Evolutionary conservation across 495 filamentous ascomycete species (phyloP).

Genomic region (Podospora conica): DNA sequence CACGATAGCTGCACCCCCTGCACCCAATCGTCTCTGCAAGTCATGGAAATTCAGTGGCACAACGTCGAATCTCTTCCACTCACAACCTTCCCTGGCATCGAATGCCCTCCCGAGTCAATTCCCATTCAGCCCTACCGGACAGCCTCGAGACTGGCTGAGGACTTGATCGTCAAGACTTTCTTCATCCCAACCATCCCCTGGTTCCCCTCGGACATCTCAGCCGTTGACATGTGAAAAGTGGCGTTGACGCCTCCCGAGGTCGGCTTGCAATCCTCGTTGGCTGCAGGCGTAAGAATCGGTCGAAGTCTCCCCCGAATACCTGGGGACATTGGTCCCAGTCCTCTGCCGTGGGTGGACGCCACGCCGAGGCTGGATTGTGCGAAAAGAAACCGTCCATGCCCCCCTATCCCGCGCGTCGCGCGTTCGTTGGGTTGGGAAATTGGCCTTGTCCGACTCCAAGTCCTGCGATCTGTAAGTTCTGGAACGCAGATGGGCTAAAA

Average conservation of each 20-base stretch:
- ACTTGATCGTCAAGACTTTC: neutral
- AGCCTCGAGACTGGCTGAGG: neutral
- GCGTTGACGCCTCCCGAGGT: neutral
- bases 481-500: neutral
- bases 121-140: neutral
- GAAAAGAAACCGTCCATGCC: neutral
- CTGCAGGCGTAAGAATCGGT: no score
- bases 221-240: neutral
- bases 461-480: no score
- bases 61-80: neutral
- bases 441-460: neutral
- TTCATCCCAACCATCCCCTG: no score
- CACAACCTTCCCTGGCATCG: neutral
- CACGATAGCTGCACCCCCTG: neutral
- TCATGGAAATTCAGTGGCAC: neutral
- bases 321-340: no score
- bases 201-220: no score
- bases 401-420: neutral
- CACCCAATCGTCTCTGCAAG: neutral
- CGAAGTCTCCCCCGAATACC: no score
- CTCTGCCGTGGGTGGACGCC: neutral
- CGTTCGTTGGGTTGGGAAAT: neutral
- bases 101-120: neutral
- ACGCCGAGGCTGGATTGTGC: neutral
- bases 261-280: neutral